Conservation (phyloP, 768 basidiomycete genomes). For the Xerocomellus intermedius region DNA sequence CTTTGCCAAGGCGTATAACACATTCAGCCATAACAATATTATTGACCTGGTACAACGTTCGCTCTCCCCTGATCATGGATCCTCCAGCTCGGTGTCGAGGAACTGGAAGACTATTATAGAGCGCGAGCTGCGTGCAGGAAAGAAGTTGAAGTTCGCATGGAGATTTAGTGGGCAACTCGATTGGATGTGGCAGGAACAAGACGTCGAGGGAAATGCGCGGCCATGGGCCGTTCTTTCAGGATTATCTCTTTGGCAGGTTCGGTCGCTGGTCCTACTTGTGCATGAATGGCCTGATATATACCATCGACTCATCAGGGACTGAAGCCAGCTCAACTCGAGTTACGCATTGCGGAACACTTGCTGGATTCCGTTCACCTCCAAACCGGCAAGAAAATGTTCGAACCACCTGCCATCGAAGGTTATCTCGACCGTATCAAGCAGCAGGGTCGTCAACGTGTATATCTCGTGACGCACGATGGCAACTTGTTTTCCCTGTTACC, state of each 20-base stretch:
- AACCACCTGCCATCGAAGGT: conserved; percentile 85
- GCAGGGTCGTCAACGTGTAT: conserved; percentile 57
- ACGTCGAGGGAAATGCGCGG: conserved; percentile 58
- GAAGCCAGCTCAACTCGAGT: conserved; percentile 58
- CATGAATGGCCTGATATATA: conserved; percentile 12
- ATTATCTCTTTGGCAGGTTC: conserved; percentile 68
- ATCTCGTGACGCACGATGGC: conserved; percentile 71
- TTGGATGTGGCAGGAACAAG: conserved; percentile 80
- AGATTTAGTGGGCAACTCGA: conserved; percentile 69
- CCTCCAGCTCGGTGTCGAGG: conserved; percentile 21
- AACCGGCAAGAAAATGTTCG: conserved; percentile 49
- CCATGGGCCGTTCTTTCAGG: conserved; percentile 78
- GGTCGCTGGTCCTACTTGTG: conserved; percentile 12
- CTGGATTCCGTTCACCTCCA: conserved; percentile 43
- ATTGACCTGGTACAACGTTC: conserved; percentile 59
- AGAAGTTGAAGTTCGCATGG: conserved; percentile 76
- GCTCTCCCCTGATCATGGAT: conserved; percentile 40
- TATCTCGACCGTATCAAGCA: conserved; percentile 73
- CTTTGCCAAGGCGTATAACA: conserved; percentile 39
- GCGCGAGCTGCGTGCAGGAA: conserved; percentile 51
- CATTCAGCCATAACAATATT: conserved; percentile 62
- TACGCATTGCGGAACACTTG: conserved; percentile 72
- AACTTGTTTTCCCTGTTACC: conserved; percentile 61
- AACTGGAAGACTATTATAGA: conserved; percentile 66
- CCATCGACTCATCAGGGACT: conserved; percentile 29